These are phyloP conservation scores for Fusarium sp. DNA, from an alignment of 2,329 filamentous ascomycete species.

Conservation along the genomic window DNA sequence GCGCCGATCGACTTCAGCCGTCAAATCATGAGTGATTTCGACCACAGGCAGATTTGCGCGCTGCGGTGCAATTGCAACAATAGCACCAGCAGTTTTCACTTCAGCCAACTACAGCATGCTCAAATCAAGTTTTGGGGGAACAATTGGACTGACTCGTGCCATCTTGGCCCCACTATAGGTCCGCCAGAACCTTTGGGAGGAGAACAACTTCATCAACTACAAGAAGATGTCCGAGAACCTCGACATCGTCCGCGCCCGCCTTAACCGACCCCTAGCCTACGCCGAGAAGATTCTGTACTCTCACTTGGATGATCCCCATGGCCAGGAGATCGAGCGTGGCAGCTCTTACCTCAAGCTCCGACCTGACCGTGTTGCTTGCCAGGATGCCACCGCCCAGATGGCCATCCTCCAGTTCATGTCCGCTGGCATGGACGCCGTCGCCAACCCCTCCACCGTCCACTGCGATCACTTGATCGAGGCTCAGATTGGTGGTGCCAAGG, in stretches of 20 bases:
- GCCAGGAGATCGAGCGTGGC: constrained; percentile 95
- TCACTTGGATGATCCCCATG: constrained; percentile 95
- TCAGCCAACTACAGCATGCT: neutral
- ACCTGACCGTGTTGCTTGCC: constrained; percentile 97
- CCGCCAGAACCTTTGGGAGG: constrained; percentile 96
- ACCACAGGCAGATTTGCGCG: neutral
- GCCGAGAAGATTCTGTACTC: constrained; percentile 99
- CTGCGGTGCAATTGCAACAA: neutral
- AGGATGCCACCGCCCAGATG: constrained; percentile 99
- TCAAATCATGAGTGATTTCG: constrained; percentile 14
- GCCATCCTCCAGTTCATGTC: constrained; percentile 99
- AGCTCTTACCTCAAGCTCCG: constrained; percentile 95
- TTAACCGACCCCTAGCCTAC: constrained; percentile 92
- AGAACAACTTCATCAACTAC: constrained; percentile 98
- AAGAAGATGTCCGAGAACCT: constrained; percentile 99
- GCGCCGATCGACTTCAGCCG: constrained; percentile 20
- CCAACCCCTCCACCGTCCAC: constrained; percentile 94
- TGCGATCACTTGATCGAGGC: constrained; percentile 99
- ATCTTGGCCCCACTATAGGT: constrained; percentile 56
- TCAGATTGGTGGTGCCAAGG: constrained; percentile 89
- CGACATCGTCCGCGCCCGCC: constrained; percentile 81
- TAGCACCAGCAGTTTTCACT: neutral
- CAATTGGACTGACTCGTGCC: constrained; percentile 27
- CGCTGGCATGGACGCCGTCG: constrained; percentile 92
- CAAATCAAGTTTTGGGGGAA: neutral